phyloP scores from a whole-genome alignment of 2,329 filamentous ascomycete species.

The Fusarium albidum region DNA sequence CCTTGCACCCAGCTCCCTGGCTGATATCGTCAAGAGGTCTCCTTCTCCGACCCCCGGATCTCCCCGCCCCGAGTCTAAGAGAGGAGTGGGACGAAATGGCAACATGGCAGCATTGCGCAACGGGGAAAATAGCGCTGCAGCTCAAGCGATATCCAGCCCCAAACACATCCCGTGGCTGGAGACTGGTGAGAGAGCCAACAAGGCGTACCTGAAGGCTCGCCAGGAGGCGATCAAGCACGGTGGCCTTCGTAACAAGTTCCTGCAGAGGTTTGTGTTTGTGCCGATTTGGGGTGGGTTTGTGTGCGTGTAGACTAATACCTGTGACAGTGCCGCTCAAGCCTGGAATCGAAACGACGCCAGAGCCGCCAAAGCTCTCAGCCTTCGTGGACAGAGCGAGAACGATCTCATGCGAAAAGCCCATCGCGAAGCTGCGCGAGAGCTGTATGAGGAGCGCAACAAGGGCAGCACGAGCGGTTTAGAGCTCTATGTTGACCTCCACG shows the following conservation, averaged over 20 bases:
- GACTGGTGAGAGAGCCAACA: constrained; percentile 89
- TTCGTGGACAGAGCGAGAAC: constrained; percentile 96
- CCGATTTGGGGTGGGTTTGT: neutral
- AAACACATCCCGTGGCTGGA: constrained; percentile 97
- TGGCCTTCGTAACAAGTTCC: constrained; percentile 93
- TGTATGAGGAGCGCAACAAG: constrained; percentile 94
- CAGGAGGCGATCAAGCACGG: constrained; percentile 98
- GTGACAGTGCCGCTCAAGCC: constrained; percentile 84
- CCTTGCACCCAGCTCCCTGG: constrained; percentile 77
- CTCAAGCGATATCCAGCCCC: constrained; percentile 84
- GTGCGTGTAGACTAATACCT: constrained; percentile 3
- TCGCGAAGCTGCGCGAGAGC: constrained; percentile 86
- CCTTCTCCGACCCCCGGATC: constrained; percentile 77
- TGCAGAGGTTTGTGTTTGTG: constrained; percentile 76
- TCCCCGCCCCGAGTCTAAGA: constrained; percentile 67
- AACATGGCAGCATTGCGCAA: constrained; percentile 70
- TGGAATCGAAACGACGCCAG: constrained; percentile 99
- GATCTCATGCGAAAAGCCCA: constrained; percentile 97
- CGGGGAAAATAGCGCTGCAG: constrained; percentile 81
- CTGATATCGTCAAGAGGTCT: constrained; percentile 95
- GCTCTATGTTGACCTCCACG: constrained; percentile 94
- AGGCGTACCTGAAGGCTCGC: constrained; percentile 92
- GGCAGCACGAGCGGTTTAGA: constrained; percentile 69
- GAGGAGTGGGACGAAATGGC: constrained; percentile 64
- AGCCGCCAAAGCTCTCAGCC: constrained; percentile 91